phyloP scores from a whole-genome alignment of 2,329 filamentous ascomycete genomes.

The Cyclaneusma minus region DNA sequence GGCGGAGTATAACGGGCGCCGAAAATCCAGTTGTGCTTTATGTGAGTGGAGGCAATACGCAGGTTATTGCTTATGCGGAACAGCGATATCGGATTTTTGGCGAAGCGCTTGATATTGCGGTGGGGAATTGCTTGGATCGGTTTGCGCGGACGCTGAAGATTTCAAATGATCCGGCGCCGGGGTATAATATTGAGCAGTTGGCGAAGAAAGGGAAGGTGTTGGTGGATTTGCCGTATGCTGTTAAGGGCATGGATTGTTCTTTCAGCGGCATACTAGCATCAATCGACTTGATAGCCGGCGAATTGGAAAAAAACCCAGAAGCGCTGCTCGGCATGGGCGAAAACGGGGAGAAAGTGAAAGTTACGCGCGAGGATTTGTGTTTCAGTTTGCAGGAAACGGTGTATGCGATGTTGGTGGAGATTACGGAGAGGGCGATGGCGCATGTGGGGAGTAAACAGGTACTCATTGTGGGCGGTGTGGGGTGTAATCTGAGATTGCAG shows the following conservation, averaged over 20 bases:
- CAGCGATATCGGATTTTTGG: slow-evolving; percentile 95
- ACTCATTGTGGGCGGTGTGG: slow-evolving; percentile 87
- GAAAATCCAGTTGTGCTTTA: slow-evolving; percentile 89
- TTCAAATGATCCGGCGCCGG: slow-evolving; percentile 88
- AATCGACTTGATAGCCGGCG: slow-evolving; percentile 64
- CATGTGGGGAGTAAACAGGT: slow-evolving; percentile 87
- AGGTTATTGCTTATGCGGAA: slow-evolving; percentile 93
- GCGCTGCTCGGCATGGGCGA: slow-evolving; percentile 21
- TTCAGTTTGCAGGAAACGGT: slow-evolving; percentile 93
- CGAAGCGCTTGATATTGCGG: slow-evolving; percentile 91
- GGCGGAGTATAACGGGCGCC: slow-evolving; percentile 78
- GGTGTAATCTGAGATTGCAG: slow-evolving; percentile 86
- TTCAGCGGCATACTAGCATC: slow-evolving; percentile 84
- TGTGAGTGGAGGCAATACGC: slow-evolving; percentile 89
- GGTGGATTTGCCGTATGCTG: slow-evolving; percentile 82
- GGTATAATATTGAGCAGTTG: slow-evolving; percentile 95
- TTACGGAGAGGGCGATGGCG: slow-evolving; percentile 95
- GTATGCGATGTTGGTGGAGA: slow-evolving; percentile 95
- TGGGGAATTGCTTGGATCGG: slow-evolving; percentile 92
- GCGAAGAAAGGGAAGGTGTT: slow-evolving; percentile 59
- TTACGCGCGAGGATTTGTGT: slow-evolving; percentile 76
- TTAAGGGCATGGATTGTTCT: slow-evolving; percentile 97
- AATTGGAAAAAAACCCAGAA: slow-evolving; percentile 36
- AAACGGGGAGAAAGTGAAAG: slow-evolving; percentile 23
- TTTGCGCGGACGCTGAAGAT: slow-evolving; percentile 87